Evolutionary conservation across 2,329 filamentous ascomycete genomes (phyloP).

Genomic region (Pseudogymnoascus sp.): DNA sequence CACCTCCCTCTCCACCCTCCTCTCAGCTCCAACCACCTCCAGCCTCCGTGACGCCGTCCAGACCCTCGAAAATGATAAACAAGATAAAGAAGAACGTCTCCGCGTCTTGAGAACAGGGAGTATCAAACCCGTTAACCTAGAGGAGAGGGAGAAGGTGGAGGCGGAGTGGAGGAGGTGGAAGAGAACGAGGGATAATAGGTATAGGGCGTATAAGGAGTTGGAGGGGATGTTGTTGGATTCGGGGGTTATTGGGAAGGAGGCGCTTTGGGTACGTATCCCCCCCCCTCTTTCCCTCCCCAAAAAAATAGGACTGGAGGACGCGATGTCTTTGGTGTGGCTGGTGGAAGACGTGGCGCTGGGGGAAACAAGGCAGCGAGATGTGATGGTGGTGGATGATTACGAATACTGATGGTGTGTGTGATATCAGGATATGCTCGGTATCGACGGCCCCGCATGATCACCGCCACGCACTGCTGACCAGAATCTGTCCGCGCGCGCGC

Average conservation of each 20-base stretch:
- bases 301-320: background rate
- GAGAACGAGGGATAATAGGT: slow-evolving; percentile 24
- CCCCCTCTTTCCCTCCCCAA: background rate
- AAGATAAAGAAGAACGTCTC: slow-evolving; percentile 35
- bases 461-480: background rate
- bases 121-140: slow-evolving; percentile 38
- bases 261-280: slow-evolving; percentile 39
- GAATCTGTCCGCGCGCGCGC: background rate
- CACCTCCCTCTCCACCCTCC: slow-evolving; percentile 32
- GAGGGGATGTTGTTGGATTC: slow-evolving; percentile 39
- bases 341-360: background rate
- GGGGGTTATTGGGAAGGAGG: slow-evolving; percentile 33
- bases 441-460: slow-evolving; percentile 4
- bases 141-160: slow-evolving; percentile 41
- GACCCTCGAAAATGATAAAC: slow-evolving; percentile 38
- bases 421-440: slow-evolving; percentile 6
- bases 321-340: background rate
- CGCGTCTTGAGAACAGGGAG: slow-evolving; percentile 32
- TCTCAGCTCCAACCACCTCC: slow-evolving; percentile 41
- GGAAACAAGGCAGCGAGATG: background rate
- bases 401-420: background rate
- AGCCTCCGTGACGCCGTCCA: slow-evolving; percentile 40
- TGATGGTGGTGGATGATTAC: background rate
- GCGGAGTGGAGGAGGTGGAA: slow-evolving; percentile 40
- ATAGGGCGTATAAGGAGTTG: slow-evolving; percentile 24